Percentiles rank a stretch among this genome's conserved stretches.
Conservation (phyloP, 306 rosid genomes). For the Begonia fuchsioides region DNA sequence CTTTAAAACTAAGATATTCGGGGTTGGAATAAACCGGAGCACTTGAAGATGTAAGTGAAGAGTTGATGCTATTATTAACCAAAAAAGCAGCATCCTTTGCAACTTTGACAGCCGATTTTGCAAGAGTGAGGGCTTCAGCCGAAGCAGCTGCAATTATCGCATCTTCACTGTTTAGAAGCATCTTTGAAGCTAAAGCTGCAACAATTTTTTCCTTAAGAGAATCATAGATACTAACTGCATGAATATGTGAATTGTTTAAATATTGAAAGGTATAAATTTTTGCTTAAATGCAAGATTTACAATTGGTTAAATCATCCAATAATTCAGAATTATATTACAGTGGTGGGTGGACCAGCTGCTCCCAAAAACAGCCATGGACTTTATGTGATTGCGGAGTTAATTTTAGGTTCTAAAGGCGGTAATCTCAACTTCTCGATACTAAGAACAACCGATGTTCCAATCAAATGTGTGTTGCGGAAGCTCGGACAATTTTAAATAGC, state of each 20-base stretch:
- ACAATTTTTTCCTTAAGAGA: slow-evolving; percentile 36
- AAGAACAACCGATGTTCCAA: slow-evolving; percentile 30
- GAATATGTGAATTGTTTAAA: too few species aligned
- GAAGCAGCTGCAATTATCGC: slow-evolving; percentile 82
- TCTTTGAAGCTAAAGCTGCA: slow-evolving; percentile 30
- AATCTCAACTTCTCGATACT: slow-evolving; percentile 40
- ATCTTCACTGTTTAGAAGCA: slow-evolving; percentile 68
- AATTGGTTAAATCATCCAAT: too few species aligned
- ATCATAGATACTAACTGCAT: neutral
- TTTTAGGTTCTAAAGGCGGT: slow-evolving; percentile 24
- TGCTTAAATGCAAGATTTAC: too few species aligned
- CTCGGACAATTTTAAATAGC: too few species aligned
- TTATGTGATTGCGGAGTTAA: slow-evolving; percentile 24
- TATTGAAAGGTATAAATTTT: too few species aligned
- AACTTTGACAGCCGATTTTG: slow-evolving; percentile 74
- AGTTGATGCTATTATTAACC: slow-evolving; percentile 21
- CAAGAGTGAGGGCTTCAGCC: slow-evolving; percentile 85
- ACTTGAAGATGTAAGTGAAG: too few species aligned
- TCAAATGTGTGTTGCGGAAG: too few species aligned
- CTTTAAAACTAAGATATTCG: slow-evolving; percentile 22
- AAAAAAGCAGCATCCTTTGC: slow-evolving; percentile 63
- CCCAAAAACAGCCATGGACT: slow-evolving; percentile 46
- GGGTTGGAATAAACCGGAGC: slow-evolving; percentile 25
- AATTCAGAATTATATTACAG: slow-evolving; percentile 13
- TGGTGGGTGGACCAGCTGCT: slow-evolving; percentile 21